phyloP scores from a whole-genome alignment of 2,329 filamentous ascomycete genomes.

The Paecilomyces variotii region DNA sequence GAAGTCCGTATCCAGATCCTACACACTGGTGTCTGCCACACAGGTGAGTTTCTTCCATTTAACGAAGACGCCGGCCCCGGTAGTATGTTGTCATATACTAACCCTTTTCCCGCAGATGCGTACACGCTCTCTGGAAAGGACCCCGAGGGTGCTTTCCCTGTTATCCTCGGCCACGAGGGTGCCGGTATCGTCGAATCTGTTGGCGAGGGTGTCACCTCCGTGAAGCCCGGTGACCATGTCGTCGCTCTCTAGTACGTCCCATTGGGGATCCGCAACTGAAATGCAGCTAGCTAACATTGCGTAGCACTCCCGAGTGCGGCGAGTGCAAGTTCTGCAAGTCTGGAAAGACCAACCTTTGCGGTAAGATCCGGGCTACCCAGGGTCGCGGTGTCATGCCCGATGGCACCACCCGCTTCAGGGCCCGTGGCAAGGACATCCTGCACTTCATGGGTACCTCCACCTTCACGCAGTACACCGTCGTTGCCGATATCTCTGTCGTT shows the following conservation, averaged over 20 bases:
- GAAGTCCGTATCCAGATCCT: conserved; percentile 96
- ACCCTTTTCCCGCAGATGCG: conserved; percentile 53
- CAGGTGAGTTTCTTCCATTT: conserved; percentile 50
- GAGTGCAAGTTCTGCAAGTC: conserved; percentile 99
- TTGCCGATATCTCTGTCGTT: conserved; percentile 96
- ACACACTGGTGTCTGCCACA: conserved; percentile 99
- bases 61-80: not conserved
- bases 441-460: conserved; percentile 99
- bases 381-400: conserved; percentile 96
- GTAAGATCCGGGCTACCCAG: conserved; percentile 96
- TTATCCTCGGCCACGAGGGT: conserved; percentile 83
- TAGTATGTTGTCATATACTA: not conserved
- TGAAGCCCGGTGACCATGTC: conserved; percentile 89
- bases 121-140: conserved; percentile 96
- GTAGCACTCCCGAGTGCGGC: conserved; percentile 85
- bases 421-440: conserved; percentile 87
- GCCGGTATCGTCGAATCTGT: conserved; percentile 89
- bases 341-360: conserved; percentile 97
- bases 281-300: not conserved
- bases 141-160: conserved; percentile 87
- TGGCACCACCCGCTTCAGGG: conserved; percentile 87
- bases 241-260: conserved; percentile 69
- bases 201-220: conserved; percentile 87
- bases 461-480: conserved; percentile 97
- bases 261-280: not conserved